These are phyloP conservation scores for Helianthus tuberosus DNA, from an alignment of 129 eudicot species.

Conservation along the genomic window DNA sequence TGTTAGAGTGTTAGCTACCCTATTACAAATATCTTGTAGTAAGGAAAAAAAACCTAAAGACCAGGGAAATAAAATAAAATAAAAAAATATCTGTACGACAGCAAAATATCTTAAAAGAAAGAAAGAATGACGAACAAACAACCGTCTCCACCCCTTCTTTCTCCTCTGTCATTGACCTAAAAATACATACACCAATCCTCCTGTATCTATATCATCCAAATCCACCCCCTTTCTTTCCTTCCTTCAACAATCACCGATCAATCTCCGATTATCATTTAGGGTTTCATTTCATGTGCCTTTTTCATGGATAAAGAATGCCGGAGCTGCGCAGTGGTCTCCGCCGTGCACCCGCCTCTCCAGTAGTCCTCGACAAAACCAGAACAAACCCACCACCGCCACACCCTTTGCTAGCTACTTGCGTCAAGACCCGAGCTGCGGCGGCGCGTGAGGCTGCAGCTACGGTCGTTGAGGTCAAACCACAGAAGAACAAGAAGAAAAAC, in stretches of 20 bases:
- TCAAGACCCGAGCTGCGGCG: slow-evolving; percentile 61
- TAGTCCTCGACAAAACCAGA: slow-evolving; percentile 26
- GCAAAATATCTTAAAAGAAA: neutral
- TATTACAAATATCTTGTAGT: no score
- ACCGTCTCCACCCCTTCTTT: slow-evolving; percentile 16
- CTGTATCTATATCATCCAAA: neutral
- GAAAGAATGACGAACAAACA: neutral
- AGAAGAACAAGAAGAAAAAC: slow-evolving; percentile 20
- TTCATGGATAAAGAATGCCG: slow-evolving; percentile 56
- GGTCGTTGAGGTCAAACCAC: slow-evolving; percentile 22
- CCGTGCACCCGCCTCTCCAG: slow-evolving; percentile 33
- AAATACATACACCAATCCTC: slow-evolving; percentile 2
- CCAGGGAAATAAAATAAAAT: no score
- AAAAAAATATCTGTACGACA: neutral
- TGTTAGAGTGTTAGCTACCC: no score
- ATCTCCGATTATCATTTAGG: no score
- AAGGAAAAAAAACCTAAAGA: no score
- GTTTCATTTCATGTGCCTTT: slow-evolving; percentile 11
- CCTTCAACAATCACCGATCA: slow-evolving; percentile 25
- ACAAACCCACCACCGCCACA: slow-evolving; percentile 11
- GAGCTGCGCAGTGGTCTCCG: slow-evolving; percentile 51
- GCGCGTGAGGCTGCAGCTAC: slow-evolving; percentile 31
- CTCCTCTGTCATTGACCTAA: slow-evolving; percentile 31
- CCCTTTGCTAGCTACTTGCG: slow-evolving; percentile 39
- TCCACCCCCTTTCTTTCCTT: no score